These are phyloP conservation scores for Salix exigua DNA, from an alignment of 345 rosid species.

Conservation along the genomic window DNA sequence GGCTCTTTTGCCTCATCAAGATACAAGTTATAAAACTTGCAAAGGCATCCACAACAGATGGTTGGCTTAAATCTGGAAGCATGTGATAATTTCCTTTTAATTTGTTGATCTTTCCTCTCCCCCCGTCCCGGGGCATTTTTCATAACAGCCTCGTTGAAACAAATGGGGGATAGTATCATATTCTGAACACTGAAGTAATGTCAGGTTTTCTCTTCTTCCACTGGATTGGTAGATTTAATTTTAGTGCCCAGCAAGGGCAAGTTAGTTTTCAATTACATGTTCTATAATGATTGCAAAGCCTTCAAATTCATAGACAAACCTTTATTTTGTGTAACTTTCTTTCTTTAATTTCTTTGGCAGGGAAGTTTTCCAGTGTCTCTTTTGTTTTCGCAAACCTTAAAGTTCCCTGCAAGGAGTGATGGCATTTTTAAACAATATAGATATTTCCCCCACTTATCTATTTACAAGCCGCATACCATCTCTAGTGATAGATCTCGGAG, in stretches of 20 bases:
- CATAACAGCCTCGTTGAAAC: neutral
- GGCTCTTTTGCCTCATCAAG: neutral
- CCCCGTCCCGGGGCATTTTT: neutral
- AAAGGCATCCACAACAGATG: neutral
- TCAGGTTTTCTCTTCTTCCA: neutral
- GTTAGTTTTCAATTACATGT: neutral
- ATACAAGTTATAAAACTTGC: neutral
- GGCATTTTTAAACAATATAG: slow-evolving; percentile 43
- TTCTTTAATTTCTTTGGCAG: slow-evolving; percentile 32
- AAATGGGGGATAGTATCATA: neutral
- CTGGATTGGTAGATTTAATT: neutral
- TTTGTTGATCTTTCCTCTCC: neutral
- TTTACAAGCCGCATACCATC: slow-evolving; percentile 35
- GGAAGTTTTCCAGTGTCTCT: slow-evolving; percentile 68
- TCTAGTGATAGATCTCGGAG: slow-evolving; percentile 54
- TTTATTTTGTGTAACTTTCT: neutral
- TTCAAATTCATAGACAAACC: neutral
- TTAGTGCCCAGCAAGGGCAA: neutral
- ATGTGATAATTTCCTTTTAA: neutral
- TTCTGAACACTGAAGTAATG: neutral
- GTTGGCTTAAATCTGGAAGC: neutral
- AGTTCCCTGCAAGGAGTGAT: slow-evolving; percentile 66
- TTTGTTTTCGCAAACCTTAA: slow-evolving; percentile 63
- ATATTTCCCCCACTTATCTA: slow-evolving; percentile 56
- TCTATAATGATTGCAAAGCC: neutral